Evolutionary conservation across 495 filamentous ascomycete genomes (phyloP), one percentile per base, ranked within the genome.

Genomic region (Polyplosphaeria fusca): DNA sequence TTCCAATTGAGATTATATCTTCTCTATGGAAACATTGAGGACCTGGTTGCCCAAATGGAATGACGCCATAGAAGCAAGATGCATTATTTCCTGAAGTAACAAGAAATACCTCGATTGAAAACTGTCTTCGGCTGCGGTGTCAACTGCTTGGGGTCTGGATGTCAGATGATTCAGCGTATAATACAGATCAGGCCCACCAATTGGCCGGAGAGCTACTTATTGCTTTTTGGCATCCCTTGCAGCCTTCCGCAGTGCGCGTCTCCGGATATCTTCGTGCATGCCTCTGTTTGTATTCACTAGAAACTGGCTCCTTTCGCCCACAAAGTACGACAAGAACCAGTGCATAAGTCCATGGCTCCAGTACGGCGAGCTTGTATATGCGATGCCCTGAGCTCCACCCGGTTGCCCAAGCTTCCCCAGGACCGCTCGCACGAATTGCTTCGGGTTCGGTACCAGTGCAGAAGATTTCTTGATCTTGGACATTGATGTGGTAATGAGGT

Each of bases 401-500:
- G 80, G 83, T 40, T 83, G 74, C 5, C 92, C 91, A 58, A 99
- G 81, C 80, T 90, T 96, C 38, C 79, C 74, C 63, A 99, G 75
- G 5, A 85, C 82, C 2, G 86, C 74, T 56, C 80, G 79, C 16
- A 99, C 94, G 69, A 96, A 97, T 38, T 76, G 74, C 69, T 83
- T 86, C 4, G 92, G 87, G 51, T 76, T 89, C 11, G 94, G 93
- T 50, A 96, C 87, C 61, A 88, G 69, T 30, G 82, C 69, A 61
- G 81, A 90, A 1, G 89, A 74, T 48, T 81, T 82, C 58, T 89
- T 82, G 57, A 99, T 80, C 82, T 99, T 99, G 69, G 84, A 89
- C 94, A 99, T 97, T 50, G 93, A 89, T 13, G 86, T 87, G 20
- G 88, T 91, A 66, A 99, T 88, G 55, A 99, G 82, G 72, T 99